Conservation (phyloP, 2,329 filamentous ascomycete species). For the Tolypocladium nubicola region DNA sequence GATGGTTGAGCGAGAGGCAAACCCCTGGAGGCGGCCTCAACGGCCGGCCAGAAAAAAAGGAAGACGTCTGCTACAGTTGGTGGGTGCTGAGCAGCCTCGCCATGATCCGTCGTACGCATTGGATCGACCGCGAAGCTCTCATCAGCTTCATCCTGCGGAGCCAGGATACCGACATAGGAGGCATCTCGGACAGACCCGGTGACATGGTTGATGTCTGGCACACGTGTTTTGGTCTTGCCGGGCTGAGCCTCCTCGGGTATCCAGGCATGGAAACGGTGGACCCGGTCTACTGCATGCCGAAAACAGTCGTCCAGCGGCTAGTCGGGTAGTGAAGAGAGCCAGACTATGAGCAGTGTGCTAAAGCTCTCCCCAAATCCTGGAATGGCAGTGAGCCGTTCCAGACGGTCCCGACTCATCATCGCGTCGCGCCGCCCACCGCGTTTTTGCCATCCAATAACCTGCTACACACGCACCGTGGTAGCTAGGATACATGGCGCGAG, state of each 20-base stretch:
- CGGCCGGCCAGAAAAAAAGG: constrained; percentile 86
- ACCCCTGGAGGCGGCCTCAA: constrained; percentile 81
- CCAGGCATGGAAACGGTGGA: constrained; percentile 72
- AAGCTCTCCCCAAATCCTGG: neutral
- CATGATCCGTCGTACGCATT: constrained; percentile 80
- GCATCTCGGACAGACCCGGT: constrained; percentile 80
- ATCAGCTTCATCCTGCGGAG: constrained; percentile 74
- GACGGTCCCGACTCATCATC: neutral
- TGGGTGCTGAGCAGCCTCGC: constrained; percentile 90
- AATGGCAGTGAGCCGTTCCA: neutral
- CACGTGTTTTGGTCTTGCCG: constrained; percentile 80
- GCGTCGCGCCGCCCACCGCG: neutral
- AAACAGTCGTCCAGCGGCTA: constrained; percentile 50
- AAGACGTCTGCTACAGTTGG: constrained; percentile 98
- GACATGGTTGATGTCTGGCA: constrained; percentile 98
- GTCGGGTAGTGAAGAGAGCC: constrained; percentile 24
- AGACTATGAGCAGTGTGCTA: neutral
- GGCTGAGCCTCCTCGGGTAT: constrained; percentile 73
- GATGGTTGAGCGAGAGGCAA: constrained; percentile 91
- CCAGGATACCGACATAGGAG: constrained; percentile 76
- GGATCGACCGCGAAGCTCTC: constrained; percentile 81
- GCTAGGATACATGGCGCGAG: constrained; percentile 64
- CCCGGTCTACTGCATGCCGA: constrained; percentile 79
- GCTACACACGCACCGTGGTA: constrained; percentile 38
- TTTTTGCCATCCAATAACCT: constrained; percentile 58